phyloP scores from a whole-genome alignment of 345 rosid genomes.

The Gossypium ekmanianum region DNA sequence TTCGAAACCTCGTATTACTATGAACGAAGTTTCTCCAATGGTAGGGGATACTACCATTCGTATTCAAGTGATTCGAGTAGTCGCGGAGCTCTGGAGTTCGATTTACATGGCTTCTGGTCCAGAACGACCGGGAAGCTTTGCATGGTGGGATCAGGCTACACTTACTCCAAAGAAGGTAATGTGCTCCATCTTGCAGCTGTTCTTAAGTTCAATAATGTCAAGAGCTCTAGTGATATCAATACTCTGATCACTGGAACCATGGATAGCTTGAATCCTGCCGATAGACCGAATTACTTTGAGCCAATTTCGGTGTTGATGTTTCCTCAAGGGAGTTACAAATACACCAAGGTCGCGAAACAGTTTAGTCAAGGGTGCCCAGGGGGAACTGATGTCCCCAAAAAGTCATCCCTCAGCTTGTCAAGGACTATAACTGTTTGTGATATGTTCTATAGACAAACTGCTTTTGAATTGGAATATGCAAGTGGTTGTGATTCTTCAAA shows the following conservation, averaged over 20 bases:
- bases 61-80: not conserved
- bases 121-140: constrained; percentile 41
- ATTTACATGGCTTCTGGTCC: constrained; percentile 50
- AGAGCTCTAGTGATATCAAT: constrained; percentile 21
- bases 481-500: constrained; percentile 20
- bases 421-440: constrained; percentile 18
- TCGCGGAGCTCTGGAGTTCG: constrained; percentile 16
- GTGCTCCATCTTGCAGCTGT: constrained; percentile 22
- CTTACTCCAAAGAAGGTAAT: constrained; percentile 6
- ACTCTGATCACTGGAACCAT: constrained; percentile 42
- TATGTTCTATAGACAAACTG: constrained; percentile 10
- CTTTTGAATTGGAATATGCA: constrained; percentile 23
- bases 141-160: constrained; percentile 38
- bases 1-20: not conserved
- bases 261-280: constrained; percentile 27
- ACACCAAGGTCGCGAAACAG: constrained; percentile 13
- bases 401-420: constrained; percentile 16
- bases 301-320: constrained; percentile 36
- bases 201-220: constrained; percentile 40
- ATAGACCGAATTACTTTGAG: constrained; percentile 29
- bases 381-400: constrained; percentile 9
- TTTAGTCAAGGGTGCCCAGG: constrained; percentile 4
- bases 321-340: constrained; percentile 25
- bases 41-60: not conserved
- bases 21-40: not conserved